Evolutionary conservation across 768 basidiomycete genomes (phyloP), one percentile per base, ranked within the genome.

Genomic region (Lepiota venenata): DNA sequence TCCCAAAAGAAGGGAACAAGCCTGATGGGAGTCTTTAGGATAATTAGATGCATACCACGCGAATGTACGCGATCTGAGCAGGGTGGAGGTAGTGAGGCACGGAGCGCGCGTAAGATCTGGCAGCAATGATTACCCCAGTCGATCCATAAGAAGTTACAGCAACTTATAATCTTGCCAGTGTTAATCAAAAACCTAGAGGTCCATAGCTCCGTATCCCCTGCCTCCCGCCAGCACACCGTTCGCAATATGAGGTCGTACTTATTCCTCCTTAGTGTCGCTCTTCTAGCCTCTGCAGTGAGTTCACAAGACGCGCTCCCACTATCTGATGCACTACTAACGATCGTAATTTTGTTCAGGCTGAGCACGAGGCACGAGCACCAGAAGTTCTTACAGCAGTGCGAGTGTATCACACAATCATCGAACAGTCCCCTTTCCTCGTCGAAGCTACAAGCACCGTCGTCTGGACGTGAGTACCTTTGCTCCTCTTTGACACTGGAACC

Each of bases 381-480:
- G 56, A 56, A 36, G 57, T 66, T 9, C 35, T 64, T 36, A 62
- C 61, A 4, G 66, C 59, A 4, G 51, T 57, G 29, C 46, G 53
- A 43, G 51, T 66, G n/a, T 44, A 47, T 38, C 64, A 64, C 41
- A 58, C 60, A 12, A 42, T 64, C 11, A 52, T 64, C 14, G 48
- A 54, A 29, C 35, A 62, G 36, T 57, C 62, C 10, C 66, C 64
- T 12, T 67, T 58, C 59, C 46, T 67, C 11, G 58, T 67, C 2
- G 61, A 61, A 45, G 45, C 14, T 18, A 64, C 64, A 5, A 60
- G 57, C 6, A 66, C 64, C 1, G 47, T 63, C 18, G 53, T 60
- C 35, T 66, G 64, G 63, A 67, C 61, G 64, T 67, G 37, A 65
- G 66, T 56, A 18, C 12, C n/a, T n/a, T n/a, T 20, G 6, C 27